Evolutionary conservation across 176 grass and related monocot genomes (phyloP).

Genomic region (Oryza glumipatula): DNA sequence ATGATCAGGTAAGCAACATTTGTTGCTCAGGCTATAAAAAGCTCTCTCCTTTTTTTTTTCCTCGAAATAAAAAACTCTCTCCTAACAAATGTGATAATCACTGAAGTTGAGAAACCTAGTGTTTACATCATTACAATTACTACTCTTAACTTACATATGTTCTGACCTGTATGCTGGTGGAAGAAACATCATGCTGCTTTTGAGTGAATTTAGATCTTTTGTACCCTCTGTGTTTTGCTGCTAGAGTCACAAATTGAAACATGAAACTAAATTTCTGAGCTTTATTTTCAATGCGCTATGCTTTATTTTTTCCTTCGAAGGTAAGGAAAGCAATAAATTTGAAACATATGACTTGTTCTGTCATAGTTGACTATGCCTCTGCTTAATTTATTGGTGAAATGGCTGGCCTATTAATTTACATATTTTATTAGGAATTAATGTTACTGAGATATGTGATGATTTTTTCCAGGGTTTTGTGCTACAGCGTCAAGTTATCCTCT

Average conservation of each 20-base stretch:
- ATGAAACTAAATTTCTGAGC: not conserved
- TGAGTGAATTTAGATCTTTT: not conserved
- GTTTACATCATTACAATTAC: not conserved
- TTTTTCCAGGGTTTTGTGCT: constrained; percentile 92
- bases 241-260: not conserved
- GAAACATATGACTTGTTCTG: not conserved
- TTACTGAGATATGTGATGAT: constrained; percentile 32
- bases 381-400: constrained; percentile 27
- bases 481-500: constrained; percentile 88
- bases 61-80: not conserved
- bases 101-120: not conserved
- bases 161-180: constrained; percentile 10
- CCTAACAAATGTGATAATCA: not conserved
- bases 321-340: not conserved
- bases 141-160: not conserved
- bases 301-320: not conserved
- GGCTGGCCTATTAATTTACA: constrained; percentile 1
- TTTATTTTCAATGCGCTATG: not conserved
- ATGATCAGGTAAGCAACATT: not conserved
- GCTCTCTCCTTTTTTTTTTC: not conserved
- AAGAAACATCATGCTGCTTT: not conserved
- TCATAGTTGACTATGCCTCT: constrained; percentile 4
- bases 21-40: not conserved
- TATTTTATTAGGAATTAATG: constrained; percentile 4
- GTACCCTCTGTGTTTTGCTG: not conserved